phyloP scores from a whole-genome alignment of 2,329 filamentous ascomycete species.

The Aspergillus quadricinctus region DNA sequence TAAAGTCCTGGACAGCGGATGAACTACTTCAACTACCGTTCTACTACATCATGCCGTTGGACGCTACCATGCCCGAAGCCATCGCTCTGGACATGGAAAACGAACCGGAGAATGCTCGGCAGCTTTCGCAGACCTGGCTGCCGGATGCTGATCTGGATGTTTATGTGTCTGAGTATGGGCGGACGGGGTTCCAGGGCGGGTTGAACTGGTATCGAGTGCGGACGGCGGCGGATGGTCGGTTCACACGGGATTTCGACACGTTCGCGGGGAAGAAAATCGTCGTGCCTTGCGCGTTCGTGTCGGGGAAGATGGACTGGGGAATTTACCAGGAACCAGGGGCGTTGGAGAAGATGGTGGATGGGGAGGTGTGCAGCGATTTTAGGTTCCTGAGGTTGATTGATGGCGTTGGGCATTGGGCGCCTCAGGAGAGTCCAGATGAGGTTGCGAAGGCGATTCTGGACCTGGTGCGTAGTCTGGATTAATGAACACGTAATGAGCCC shows the following conservation, averaged over 20 bases:
- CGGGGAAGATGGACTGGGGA: slow-evolving; percentile 62
- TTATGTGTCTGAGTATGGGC: slow-evolving; percentile 57
- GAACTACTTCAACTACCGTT: slow-evolving; percentile 58
- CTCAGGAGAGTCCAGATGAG: slow-evolving; percentile 59
- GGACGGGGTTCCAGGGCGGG: slow-evolving; percentile 62
- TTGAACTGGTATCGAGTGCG: slow-evolving; percentile 64
- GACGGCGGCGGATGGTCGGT: slow-evolving; percentile 45
- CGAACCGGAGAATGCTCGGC: slow-evolving; percentile 41
- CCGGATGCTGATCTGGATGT: slow-evolving; percentile 53
- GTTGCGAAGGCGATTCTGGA: slow-evolving; percentile 46
- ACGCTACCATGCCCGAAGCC: slow-evolving; percentile 55
- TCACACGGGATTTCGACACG: slow-evolving; percentile 51
- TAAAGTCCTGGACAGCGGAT: slow-evolving; percentile 53
- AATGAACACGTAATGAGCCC: background rate
- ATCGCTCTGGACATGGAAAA: slow-evolving; percentile 53
- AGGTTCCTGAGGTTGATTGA: slow-evolving; percentile 52
- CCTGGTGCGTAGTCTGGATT: slow-evolving; percentile 30
- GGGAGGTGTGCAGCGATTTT: slow-evolving; percentile 51
- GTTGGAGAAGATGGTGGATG: slow-evolving; percentile 50
- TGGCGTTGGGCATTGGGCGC: slow-evolving; percentile 65
- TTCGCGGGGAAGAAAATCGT: slow-evolving; percentile 60
- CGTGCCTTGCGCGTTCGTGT: slow-evolving; percentile 59
- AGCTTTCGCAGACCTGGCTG: slow-evolving; percentile 49
- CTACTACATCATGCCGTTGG: slow-evolving; percentile 64
- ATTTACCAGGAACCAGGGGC: slow-evolving; percentile 64